phyloP scores from a whole-genome alignment of 1,284 basidiomycete species.

The Boletus smithii region DNA sequence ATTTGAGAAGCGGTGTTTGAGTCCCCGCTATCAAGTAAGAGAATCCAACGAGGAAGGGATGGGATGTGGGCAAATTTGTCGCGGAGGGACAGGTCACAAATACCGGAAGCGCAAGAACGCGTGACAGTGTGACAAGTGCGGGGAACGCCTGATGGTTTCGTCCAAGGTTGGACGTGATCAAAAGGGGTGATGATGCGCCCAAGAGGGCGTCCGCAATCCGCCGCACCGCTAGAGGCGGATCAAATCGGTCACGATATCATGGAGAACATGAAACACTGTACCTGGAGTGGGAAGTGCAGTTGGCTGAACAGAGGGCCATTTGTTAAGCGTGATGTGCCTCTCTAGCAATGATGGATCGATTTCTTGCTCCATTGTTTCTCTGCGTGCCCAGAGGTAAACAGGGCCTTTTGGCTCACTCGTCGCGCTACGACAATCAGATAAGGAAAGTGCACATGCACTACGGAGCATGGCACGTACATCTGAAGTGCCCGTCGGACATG shows the following conservation, averaged over 20 bases:
- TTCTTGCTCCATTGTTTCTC: conserved; percentile 68
- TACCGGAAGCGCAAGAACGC: conserved; percentile 52
- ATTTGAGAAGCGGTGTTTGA: conserved; percentile 44
- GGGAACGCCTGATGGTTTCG: conserved; percentile 50
- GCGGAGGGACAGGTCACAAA: conserved; percentile 49
- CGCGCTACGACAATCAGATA: conserved; percentile 40
- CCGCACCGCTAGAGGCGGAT: conserved; percentile 35
- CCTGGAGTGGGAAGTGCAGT: conserved; percentile 47
- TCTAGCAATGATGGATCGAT: conserved; percentile 40
- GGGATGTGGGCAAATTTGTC: conserved; percentile 55
- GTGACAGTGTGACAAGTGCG: conserved; percentile 48
- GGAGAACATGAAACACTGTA: conserved; percentile 26
- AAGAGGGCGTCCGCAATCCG: conserved; percentile 50
- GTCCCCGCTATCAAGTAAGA: conserved; percentile 44
- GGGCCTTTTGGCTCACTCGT: conserved; percentile 66
- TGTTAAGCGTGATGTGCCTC: conserved; percentile 31
- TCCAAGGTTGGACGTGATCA: conserved; percentile 62
- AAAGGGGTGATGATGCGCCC: conserved; percentile 52
- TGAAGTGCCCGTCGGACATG: conserved; percentile 58
- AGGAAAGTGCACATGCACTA: background rate
- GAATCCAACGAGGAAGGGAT: conserved; percentile 51
- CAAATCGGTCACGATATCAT: background rate
- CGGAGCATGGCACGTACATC: conserved; percentile 39
- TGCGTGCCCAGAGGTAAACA: conserved; percentile 68
- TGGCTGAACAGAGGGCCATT: conserved; percentile 52